phyloP scores from a whole-genome alignment of 2,329 filamentous ascomycete species.

The Tolypocladium endophyticum region DNA sequence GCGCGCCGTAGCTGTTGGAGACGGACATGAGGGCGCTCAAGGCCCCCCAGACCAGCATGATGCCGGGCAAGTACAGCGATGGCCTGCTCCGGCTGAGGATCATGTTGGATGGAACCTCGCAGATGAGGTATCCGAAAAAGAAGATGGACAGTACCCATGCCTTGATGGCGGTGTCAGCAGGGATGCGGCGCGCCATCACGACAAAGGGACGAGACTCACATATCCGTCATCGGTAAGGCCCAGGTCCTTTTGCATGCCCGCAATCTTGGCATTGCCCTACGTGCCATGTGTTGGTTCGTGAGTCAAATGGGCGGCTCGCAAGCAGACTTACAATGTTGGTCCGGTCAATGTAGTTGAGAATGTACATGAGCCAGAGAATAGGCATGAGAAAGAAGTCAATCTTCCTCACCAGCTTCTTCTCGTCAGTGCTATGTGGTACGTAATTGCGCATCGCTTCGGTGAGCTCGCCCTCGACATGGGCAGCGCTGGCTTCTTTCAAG shows the following conservation, averaged over 20 bases:
- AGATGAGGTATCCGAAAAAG: constrained; percentile 41
- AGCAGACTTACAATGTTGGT: constrained; percentile 14
- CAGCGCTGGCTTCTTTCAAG: not conserved
- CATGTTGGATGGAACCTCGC: constrained; percentile 44
- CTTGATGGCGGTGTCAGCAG: constrained; percentile 19
- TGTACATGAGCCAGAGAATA: constrained; percentile 42
- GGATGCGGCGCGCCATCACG: constrained; percentile 19
- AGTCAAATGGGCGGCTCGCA: not conserved
- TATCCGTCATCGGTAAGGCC: constrained; percentile 36
- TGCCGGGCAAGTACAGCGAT: constrained; percentile 35
- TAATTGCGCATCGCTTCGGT: constrained; percentile 15
- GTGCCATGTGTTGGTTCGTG: not conserved
- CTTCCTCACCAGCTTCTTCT: constrained; percentile 15
- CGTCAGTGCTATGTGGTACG: constrained; percentile 12
- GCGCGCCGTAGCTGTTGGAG: constrained; percentile 32
- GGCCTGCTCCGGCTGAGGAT: constrained; percentile 37
- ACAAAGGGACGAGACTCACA: constrained; percentile 42
- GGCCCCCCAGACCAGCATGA: constrained; percentile 36
- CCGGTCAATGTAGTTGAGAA: constrained; percentile 17
- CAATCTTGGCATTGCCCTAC: constrained; percentile 37
- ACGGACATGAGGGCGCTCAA: constrained; percentile 35
- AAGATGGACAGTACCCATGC: constrained; percentile 38
- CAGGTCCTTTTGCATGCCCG: constrained; percentile 37
- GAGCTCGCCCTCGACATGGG: constrained; percentile 10
- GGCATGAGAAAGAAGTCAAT: constrained; percentile 29